Evolutionary conservation across 805 yeast genomes (phyloP), one percentile per base, ranked within the genome.

Genomic region (Cyberlindnera mississippiensis): DNA sequence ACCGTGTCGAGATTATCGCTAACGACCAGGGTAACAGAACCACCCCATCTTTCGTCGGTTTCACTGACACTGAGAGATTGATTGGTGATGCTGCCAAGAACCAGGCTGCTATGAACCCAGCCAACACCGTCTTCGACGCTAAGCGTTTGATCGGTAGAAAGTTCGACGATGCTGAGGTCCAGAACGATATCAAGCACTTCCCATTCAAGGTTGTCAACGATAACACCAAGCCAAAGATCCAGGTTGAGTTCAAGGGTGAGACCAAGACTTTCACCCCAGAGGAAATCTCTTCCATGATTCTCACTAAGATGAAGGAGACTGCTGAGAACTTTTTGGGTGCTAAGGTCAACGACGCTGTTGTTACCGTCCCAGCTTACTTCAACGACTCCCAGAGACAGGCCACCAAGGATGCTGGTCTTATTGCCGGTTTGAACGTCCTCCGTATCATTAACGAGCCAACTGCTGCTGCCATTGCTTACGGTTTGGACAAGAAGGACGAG

Each of bases 21-120:
- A 89, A 89, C 67, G 97, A 90, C 69, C 97, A 89, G 76, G 97
- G 97, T 81, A 89, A 89, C 80, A 87, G 97, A 78, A 89, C 90
- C 46, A 90, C 97, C 44, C 96, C 97, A 44, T 90, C 96, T 26
- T 90, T 84, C 65, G 97, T 90, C 43, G 96, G 96, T 39, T 90
- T 90, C 79, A 88, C 96, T 24, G 96, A 88, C 63, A 77, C 90
- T 31, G 98, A 91, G 73, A 84, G 96, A 72, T 76, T 89, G 60
- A 89, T 89, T 57, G 96, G 96, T 68, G 96, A 89, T 71, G 96
- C 97, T 56, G 98, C 97, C 48, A 91, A 91, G 81, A 90, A 91
- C 71, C 97, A 91, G 73, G 96, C 96, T 43, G 96, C 97, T 53
- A 85, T 90, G 82, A 91, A 91, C 73, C 97, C 97, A 40, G 64